Percentiles rank a stretch among this genome's conserved stretches.
phyloP scores from a whole-genome alignment of 495 filamentous ascomycete species.

The Penicillium turbatum region DNA sequence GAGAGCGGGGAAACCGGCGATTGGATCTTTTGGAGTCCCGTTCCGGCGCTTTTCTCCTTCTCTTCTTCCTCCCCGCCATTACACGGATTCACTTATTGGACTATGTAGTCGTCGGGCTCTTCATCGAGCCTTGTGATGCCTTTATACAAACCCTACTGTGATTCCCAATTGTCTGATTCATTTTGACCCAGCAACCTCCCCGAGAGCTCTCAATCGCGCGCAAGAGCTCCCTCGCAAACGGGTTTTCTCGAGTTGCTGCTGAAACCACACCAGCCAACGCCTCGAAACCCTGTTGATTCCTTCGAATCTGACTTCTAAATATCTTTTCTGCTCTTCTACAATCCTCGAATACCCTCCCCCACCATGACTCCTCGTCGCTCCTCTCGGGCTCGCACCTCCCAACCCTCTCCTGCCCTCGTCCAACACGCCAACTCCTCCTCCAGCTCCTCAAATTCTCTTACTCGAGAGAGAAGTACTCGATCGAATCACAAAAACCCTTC shows the following conservation, averaged over 20 bases:
- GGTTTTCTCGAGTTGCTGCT: constrained; percentile 15
- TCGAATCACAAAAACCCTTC: constrained; percentile 67
- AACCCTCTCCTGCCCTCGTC: constrained; percentile 61
- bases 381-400: constrained; percentile 79
- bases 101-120: constrained; percentile 46
- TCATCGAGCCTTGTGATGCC: constrained; percentile 35
- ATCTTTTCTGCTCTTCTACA: constrained; percentile 8
- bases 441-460: constrained; percentile 66
- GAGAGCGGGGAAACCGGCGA: constrained; percentile 34
- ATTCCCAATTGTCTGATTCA: constrained; percentile 23
- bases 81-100: constrained; percentile 28
- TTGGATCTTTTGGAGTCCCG: constrained; percentile 34
- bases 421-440: constrained; percentile 76
- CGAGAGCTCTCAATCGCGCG: constrained; percentile 27
- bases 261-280: neutral
- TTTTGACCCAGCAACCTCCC: constrained; percentile 11
- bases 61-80: constrained; percentile 32
- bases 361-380: constrained; percentile 78
- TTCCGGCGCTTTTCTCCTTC: constrained; percentile 37
- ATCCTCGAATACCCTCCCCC: constrained; percentile 8
- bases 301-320: constrained; percentile 4
- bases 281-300: constrained; percentile 4
- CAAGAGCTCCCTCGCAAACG: constrained; percentile 27
- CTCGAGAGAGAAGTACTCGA: constrained; percentile 66
- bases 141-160: constrained; percentile 29